Evolutionary conservation across 192 early-diverging fungal genomes (phyloP).

Genomic region (Coemansia umbellata): DNA sequence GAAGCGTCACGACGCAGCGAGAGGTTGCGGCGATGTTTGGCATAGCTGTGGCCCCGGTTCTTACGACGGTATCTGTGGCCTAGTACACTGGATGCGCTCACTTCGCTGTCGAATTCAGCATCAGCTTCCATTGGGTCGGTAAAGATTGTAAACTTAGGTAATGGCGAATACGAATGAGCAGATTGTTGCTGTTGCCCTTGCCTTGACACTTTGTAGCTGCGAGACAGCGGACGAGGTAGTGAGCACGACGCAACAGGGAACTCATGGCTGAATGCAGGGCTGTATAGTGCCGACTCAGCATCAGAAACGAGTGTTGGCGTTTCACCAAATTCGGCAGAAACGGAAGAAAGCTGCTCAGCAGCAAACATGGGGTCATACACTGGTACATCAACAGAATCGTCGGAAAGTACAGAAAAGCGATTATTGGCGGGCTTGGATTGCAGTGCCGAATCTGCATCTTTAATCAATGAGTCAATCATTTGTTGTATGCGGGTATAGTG

Average conservation of each 20-base stretch:
- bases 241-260: neutral
- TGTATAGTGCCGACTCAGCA: neutral
- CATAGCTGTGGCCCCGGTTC: neutral
- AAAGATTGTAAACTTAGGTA: neutral
- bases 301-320: slow-evolving; percentile 3
- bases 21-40: neutral
- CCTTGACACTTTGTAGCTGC: neutral
- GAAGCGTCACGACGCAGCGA: slow-evolving; percentile 11
- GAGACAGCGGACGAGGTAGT: neutral
- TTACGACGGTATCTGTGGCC: neutral
- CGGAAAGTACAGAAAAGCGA: neutral
- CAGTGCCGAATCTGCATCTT: slow-evolving; percentile 42
- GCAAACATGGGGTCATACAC: slow-evolving; percentile 2
- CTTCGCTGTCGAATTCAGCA: slow-evolving; percentile 40
- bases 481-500: slow-evolving; percentile 46
- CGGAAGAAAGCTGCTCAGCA: slow-evolving; percentile 13
- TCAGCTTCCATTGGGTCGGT: slow-evolving; percentile 36
- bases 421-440: slow-evolving; percentile 17
- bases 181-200: neutral
- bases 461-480: slow-evolving; percentile 49
- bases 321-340: slow-evolving; percentile 26
- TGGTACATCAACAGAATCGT: slow-evolving; percentile 10
- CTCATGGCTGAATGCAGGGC: neutral
- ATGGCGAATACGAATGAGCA: neutral
- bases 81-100: neutral